Base-by-base conservation (phyloP, 768 basidiomycete species). In the Trametes punicea region DNA sequence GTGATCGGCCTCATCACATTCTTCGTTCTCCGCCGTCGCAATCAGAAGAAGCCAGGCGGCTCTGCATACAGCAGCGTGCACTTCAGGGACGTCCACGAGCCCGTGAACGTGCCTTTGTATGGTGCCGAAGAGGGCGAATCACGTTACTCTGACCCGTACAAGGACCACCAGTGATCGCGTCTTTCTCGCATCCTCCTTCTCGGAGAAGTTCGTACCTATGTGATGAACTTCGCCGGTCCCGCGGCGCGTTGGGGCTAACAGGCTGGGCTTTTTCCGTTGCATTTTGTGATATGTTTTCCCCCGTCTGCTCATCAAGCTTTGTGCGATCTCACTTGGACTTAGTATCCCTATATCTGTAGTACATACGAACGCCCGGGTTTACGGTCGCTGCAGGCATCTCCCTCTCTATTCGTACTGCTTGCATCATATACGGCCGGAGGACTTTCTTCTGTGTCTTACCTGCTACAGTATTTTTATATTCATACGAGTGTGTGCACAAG, bases 81-180 rank as follows among this genome's bases (percentile, higher is more conserved):
- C 47, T 50, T 55, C 6, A 46, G 39, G 42, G 56, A 62, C 44
- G 18, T 29, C 13, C 41, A 44, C 39, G 61, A 42, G 31, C 47
- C 49, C 39, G 41, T 49, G 7, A 55, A 54, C 16, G 61, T 45
- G 1, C 53, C 61, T 39, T 44, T 62, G 2, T 57, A 62, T 46
- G 56, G 53, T 40, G 61, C 56, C 25, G 61, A 62, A 40, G 61
- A 55, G 30, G 61, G 61, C 49, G 13, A 16, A 38, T 52, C 56
- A n/a, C 61, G 52, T 38, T 62, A 62, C 49, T 16, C 61, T 4
- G 61, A 62, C 23, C 61, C 61, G 6, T 62, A 62, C 49, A 40
- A 44, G 29, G 61, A 62, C 58, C 42, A 58, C 46, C 36, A 46
- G 40, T 53, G 39, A 46, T 4, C 42, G 44, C 30, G 29, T 18